Evolutionary conservation across 306 rosid species (phyloP).

Genomic region (Fragaria ananassa): DNA sequence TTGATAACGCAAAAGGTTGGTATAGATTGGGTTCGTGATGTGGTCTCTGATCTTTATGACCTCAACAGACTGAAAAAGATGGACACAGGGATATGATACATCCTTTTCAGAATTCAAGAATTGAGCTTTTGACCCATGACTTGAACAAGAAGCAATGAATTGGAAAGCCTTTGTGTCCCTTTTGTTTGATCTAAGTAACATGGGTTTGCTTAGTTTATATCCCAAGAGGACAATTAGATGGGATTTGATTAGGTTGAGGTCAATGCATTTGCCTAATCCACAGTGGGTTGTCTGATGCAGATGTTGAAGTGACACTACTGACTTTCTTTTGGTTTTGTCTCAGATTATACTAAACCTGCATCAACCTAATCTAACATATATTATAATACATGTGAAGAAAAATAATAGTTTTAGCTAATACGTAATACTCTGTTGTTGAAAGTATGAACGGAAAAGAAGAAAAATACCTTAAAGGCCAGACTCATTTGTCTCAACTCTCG

Average conservation of each 20-base stretch:
- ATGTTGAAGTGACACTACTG: background rate
- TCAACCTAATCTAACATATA: background rate
- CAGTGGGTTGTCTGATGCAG: background rate
- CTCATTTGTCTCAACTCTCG: background rate
- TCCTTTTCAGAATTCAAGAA: background rate
- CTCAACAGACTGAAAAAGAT: background rate
- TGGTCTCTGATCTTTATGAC: background rate
- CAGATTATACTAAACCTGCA: background rate
- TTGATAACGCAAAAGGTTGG: background rate
- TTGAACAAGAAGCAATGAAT: background rate
- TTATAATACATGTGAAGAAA: background rate
- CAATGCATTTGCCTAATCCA: conserved; percentile 1
- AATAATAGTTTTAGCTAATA: background rate
- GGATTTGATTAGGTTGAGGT: background rate
- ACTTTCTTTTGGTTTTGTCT: background rate
- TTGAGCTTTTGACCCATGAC: background rate
- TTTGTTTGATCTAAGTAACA: background rate
- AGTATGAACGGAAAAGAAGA: background rate
- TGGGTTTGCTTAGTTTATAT: background rate
- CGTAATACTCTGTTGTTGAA: background rate
- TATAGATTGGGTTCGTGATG: background rate
- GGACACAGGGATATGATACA: background rate
- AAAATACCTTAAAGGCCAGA: background rate
- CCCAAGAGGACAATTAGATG: background rate
- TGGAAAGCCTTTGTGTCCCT: background rate